phyloP scores from a whole-genome alignment of 2,329 filamentous ascomycete species.

The Nemania diffusa region DNA sequence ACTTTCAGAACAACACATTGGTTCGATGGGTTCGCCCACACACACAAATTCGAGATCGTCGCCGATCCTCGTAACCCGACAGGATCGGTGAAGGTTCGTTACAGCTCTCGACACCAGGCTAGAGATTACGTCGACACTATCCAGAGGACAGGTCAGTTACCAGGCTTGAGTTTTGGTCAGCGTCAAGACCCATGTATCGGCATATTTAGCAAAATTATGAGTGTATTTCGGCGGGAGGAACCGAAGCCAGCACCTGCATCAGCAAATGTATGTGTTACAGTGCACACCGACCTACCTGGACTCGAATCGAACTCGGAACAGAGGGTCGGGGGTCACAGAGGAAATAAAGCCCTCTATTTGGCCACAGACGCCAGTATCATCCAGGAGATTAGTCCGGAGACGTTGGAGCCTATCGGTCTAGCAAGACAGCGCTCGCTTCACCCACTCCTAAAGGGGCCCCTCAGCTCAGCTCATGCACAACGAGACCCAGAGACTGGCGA shows the following conservation, averaged over 20 bases:
- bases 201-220: slow-evolving; percentile 77
- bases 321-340: slow-evolving; percentile 50
- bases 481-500: slow-evolving; percentile 79
- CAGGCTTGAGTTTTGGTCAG: slow-evolving; percentile 73
- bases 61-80: slow-evolving; percentile 44
- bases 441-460: slow-evolving; percentile 71
- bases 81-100: slow-evolving; percentile 63
- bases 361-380: slow-evolving; percentile 66
- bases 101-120: slow-evolving; percentile 76
- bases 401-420: slow-evolving; percentile 77
- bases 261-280: slow-evolving; percentile 73
- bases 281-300: slow-evolving; percentile 73
- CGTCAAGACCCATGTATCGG: slow-evolving; percentile 78
- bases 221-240: slow-evolving; percentile 58
- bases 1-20: slow-evolving; percentile 75
- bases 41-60: slow-evolving; percentile 78
- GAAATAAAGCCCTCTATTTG: slow-evolving; percentile 61
- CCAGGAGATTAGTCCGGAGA: slow-evolving; percentile 73
- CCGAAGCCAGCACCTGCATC: slow-evolving; percentile 45
- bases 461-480: slow-evolving; percentile 77
- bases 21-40: slow-evolving; percentile 81
- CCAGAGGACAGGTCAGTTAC: slow-evolving; percentile 66
- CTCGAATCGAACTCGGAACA: slow-evolving; percentile 47
- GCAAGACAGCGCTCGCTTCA: slow-evolving; percentile 71
- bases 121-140: slow-evolving; percentile 71